These are phyloP conservation scores for Adansonia rubrostipa DNA, from an alignment of 441 rosid species.

Conservation along the genomic window DNA sequence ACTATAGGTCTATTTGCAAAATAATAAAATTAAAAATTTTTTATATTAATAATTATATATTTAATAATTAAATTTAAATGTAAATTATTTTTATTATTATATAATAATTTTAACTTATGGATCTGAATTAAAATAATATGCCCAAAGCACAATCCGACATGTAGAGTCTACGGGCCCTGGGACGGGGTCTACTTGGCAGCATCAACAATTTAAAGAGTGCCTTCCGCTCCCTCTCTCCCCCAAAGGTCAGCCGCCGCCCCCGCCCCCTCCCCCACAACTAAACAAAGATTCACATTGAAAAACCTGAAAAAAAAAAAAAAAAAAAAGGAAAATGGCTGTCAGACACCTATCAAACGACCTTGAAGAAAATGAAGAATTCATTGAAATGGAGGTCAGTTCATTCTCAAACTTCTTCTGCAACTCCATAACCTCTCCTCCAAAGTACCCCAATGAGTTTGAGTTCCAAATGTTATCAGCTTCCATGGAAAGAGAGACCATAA, in stretches of 20 bases:
- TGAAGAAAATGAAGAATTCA: constrained; percentile 61
- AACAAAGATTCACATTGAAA: constrained; percentile 26
- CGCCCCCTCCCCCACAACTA: constrained; percentile 7
- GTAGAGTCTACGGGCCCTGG: too few species aligned
- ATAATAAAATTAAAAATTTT: too few species aligned
- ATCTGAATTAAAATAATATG: too few species aligned
- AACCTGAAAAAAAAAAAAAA: not conserved
- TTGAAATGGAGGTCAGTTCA: constrained; percentile 45
- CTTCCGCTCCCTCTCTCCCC: constrained; percentile 23
- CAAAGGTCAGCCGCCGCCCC: not conserved
- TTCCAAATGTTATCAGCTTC: constrained; percentile 62
- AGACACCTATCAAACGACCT: constrained; percentile 43
- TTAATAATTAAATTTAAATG: too few species aligned
- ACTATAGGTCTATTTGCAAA: too few species aligned
- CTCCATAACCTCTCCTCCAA: constrained; percentile 42
- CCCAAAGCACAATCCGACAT: too few species aligned
- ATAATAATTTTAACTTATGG: too few species aligned
- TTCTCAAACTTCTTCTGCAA: constrained; percentile 48
- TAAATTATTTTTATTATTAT: too few species aligned
- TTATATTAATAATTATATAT: too few species aligned
- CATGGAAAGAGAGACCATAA: constrained; percentile 47
- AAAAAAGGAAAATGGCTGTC: constrained; percentile 41
- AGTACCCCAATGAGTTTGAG: constrained; percentile 57
- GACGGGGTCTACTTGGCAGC: constrained; percentile 12
- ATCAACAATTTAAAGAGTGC: constrained; percentile 40